Conservation (phyloP, 495 filamentous ascomycete species). For the Hyaloscypha bicolor region DNA sequence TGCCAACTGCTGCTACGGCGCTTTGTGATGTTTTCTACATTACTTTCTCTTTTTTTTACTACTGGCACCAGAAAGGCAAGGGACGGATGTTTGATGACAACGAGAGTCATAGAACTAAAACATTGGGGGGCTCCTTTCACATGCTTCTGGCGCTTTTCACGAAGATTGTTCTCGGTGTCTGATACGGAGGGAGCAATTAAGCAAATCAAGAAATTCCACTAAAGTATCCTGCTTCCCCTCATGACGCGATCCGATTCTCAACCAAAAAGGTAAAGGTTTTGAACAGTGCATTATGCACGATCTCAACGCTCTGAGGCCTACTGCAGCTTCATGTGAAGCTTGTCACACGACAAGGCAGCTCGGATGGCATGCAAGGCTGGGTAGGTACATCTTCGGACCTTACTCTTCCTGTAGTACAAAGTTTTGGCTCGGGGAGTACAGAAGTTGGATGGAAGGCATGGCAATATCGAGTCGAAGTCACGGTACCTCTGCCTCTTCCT, state of each 20-base stretch:
- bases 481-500: not conserved
- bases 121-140: slow-evolving; percentile 12
- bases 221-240: not conserved
- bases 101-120: slow-evolving; percentile 22
- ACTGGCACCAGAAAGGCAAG: slow-evolving; percentile 4
- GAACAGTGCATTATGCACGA: not conserved
- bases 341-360: not conserved
- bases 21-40: not conserved
- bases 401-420: not conserved
- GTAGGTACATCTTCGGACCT: not conserved
- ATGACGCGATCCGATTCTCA: not conserved
- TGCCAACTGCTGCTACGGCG: not conserved
- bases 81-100: slow-evolving; percentile 24
- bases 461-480: not conserved
- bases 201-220: slow-evolving; percentile 5
- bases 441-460: not conserved
- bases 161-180: slow-evolving; percentile 7
- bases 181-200: slow-evolving; percentile 4
- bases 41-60: not conserved
- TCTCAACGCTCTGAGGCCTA: not conserved
- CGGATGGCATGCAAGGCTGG: not conserved
- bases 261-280: not conserved
- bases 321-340: not conserved
- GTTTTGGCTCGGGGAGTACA: not conserved
- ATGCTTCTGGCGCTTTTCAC: slow-evolving; percentile 15